phyloP scores from a whole-genome alignment of 345 rosid genomes.

The Euphorbia lathyris region DNA sequence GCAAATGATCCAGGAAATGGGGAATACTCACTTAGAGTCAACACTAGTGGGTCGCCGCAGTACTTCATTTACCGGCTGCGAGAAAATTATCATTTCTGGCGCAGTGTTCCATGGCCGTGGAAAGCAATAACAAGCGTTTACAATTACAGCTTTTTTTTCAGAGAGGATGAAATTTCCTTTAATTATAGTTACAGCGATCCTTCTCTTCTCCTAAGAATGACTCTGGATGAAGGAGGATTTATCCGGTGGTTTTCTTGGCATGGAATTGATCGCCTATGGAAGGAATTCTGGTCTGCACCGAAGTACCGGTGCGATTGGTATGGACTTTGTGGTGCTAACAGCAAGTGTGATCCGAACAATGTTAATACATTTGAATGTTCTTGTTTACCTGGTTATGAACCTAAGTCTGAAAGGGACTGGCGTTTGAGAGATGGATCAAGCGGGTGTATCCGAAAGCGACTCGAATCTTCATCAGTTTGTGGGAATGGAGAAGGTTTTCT shows the following conservation, averaged over 20 bases:
- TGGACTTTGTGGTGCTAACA: constrained; percentile 17
- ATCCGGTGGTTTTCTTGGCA: constrained; percentile 6
- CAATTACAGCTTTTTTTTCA: background rate
- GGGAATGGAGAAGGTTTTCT: constrained; percentile 12
- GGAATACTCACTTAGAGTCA: too few species aligned
- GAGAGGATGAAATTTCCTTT: background rate
- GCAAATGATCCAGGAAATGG: too few species aligned
- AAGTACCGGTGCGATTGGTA: background rate
- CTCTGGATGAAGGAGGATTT: constrained; percentile 1
- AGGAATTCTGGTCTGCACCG: background rate
- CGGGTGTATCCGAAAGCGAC: constrained; percentile 16
- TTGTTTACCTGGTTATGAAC: constrained; percentile 23
- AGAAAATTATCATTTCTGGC: background rate
- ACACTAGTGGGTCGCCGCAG: background rate
- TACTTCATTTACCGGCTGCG: background rate
- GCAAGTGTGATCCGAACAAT: background rate
- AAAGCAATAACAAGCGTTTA: background rate
- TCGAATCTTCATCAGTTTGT: background rate
- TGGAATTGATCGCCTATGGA: background rate
- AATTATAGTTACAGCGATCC: background rate
- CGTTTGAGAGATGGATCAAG: constrained; percentile 6
- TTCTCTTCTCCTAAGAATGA: background rate
- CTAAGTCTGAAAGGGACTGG: constrained; percentile 3
- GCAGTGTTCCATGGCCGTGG: constrained; percentile 14
- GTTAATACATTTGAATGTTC: constrained; percentile 9